Conservation (phyloP, 2,329 filamentous ascomycete genomes). For the Coniosporium tulheliwenetii region DNA sequence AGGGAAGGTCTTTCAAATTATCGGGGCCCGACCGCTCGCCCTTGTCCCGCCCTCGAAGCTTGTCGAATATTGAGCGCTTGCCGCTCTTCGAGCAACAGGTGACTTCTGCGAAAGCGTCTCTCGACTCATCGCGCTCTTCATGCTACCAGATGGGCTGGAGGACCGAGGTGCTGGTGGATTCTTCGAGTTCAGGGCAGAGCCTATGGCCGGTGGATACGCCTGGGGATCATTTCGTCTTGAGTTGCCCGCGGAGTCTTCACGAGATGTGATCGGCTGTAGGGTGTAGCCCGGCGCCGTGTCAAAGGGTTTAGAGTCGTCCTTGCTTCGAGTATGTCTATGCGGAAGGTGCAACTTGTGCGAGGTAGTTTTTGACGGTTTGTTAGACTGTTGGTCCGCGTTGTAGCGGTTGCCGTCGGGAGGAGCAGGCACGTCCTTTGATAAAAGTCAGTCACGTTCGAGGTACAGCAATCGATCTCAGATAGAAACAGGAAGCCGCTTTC, state of each 20-base stretch:
- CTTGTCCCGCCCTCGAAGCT: slow-evolving; percentile 35
- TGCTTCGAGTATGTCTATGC: slow-evolving; percentile 52
- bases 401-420: slow-evolving; percentile 14
- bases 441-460: slow-evolving; percentile 6
- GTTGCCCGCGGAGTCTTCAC: slow-evolving; percentile 53
- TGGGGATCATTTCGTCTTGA: slow-evolving; percentile 37
- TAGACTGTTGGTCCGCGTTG: slow-evolving; percentile 18
- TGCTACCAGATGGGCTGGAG: slow-evolving; percentile 69
- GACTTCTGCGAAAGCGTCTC: slow-evolving; percentile 35
- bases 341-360: slow-evolving; percentile 44
- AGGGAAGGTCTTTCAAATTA: slow-evolving; percentile 21
- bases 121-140: slow-evolving; percentile 42
- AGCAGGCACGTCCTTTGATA: slow-evolving; percentile 9
- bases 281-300: slow-evolving; percentile 30
- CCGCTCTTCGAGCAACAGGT: slow-evolving; percentile 30
- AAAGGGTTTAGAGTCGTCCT: slow-evolving; percentile 34
- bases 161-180: slow-evolving; percentile 43
- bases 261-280: slow-evolving; percentile 55
- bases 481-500: too few relatives aligned
- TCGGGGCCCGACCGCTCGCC: slow-evolving; percentile 19
- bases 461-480: too few relatives aligned
- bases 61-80: slow-evolving; percentile 36
- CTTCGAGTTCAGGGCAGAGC: slow-evolving; percentile 33
- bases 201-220: slow-evolving; percentile 18
- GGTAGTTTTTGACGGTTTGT: slow-evolving; percentile 35